Evolutionary conservation across 345 rosid species (phyloP), one percentile per base, ranked within the genome.

Genomic region (Limnanthes douglasii): DNA sequence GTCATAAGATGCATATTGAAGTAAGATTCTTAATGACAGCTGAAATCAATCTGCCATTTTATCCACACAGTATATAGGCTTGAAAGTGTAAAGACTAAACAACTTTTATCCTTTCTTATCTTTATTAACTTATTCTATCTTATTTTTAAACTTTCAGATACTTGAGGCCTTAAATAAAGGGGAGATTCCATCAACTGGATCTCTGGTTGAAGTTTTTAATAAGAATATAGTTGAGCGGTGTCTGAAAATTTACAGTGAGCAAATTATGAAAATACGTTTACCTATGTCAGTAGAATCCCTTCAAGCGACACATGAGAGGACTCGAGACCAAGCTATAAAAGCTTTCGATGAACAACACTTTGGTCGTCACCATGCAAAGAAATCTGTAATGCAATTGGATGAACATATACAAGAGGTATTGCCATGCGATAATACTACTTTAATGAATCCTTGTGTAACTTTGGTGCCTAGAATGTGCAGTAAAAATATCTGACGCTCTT

Each of bases 131-230:
- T 53, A 20, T n/a, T 39, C 1, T 34, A 33, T 43, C 15, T 50
- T 37, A 9, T 34, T 7, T 36, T 56, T 37, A 23, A 29, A 41
- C 46, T 58, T 66, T 44, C 74, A 92, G 99, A 92, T 92, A 48
- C 76, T 92, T 28, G 94, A 85, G 53, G 99, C 99, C 19, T 59
- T 92, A 60, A 92, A 92, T 56, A 92, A 92, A 61, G 99, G 99
- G 40, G 96, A 92, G 65, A 92, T 92, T 54, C 99, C 99, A 57
- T 73, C 99, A 31, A 92, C 99, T 18, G 99, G 99, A 45, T 92
- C 96, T 43, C 73, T 92, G 17, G 99, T 92, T 55, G 96, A 92
- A 78, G 68, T 85, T 54, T 92, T 92, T 61, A 92, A 92, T 43
- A 92, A 81, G 64, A 93, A 59, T 46, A 92, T 92, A 41, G 72